Conservation (phyloP, 495 filamentous ascomycete species). For the Margaritispora aquatica region DNA sequence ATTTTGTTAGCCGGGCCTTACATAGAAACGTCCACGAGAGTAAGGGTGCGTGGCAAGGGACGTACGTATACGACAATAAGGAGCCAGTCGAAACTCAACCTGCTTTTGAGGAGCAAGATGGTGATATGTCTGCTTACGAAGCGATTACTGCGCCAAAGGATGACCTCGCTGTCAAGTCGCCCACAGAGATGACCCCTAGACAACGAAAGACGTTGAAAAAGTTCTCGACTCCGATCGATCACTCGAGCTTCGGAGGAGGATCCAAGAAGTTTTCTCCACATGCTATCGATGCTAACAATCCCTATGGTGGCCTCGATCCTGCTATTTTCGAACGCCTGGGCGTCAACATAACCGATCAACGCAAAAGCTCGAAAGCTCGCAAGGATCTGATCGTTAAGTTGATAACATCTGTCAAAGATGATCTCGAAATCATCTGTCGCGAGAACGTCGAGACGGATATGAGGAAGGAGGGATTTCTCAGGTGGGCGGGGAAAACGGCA, state of each 20-base stretch:
- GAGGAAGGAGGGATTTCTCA: slow-evolving; percentile 21
- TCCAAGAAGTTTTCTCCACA: slow-evolving; percentile 11
- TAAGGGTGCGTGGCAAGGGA: slow-evolving; percentile 22
- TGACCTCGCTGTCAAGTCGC: slow-evolving; percentile 2
- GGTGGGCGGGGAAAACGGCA: slow-evolving; percentile 20
- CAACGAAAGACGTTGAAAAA: slow-evolving; percentile 15
- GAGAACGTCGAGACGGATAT: slow-evolving; percentile 17
- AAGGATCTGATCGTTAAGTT: slow-evolving; percentile 20
- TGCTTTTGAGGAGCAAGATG: not conserved
- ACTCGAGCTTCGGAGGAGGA: slow-evolving; percentile 1
- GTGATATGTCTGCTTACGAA: not conserved
- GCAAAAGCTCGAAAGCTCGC: slow-evolving; percentile 8
- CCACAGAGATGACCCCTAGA: slow-evolving; percentile 12
- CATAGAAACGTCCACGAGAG: slow-evolving; percentile 17
- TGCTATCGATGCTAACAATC: not conserved
- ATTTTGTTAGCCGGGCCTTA: slow-evolving; percentile 21
- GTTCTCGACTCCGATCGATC: slow-evolving; percentile 4
- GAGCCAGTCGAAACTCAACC: not conserved
- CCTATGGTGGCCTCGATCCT: slow-evolving; percentile 15
- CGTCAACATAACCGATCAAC: slow-evolving; percentile 12
- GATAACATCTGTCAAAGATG: slow-evolving; percentile 16
- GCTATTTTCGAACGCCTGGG: slow-evolving; percentile 22
- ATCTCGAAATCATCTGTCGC: slow-evolving; percentile 16
- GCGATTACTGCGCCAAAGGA: not conserved
- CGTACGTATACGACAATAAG: slow-evolving; percentile 12